These are phyloP conservation scores for Sphaerulina populicola DNA, from an alignment of 2,329 filamentous ascomycete species.

Conservation along the genomic window DNA sequence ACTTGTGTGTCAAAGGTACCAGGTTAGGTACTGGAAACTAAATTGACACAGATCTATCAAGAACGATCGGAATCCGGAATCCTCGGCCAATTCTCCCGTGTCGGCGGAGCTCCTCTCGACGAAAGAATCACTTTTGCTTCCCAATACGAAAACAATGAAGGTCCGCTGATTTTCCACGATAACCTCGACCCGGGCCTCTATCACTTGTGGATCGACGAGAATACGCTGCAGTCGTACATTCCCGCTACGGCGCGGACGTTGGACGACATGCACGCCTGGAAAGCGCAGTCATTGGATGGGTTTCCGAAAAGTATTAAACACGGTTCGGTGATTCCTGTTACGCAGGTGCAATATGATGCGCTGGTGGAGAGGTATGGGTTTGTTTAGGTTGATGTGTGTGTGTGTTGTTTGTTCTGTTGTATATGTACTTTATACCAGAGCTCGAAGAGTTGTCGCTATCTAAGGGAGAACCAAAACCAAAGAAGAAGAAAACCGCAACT, in stretches of 20 bases:
- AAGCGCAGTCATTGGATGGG: conserved; percentile 10
- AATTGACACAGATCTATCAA: conserved; percentile 11
- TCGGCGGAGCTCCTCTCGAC: conserved; percentile 8
- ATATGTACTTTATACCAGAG: too few species aligned
- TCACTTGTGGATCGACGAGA: conserved; percentile 20
- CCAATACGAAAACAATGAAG: conserved; percentile 17
- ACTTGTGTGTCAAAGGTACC: too few species aligned
- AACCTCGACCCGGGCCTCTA: conserved; percentile 17
- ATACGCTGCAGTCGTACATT: conserved; percentile 16
- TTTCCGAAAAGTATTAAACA: conserved; percentile 19
- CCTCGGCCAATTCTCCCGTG: conserved; percentile 14
- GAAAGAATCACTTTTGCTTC: conserved; percentile 15
- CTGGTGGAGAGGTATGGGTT: conserved; percentile 9
- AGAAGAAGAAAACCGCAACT: too few species aligned
- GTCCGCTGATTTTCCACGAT: conserved; percentile 16
- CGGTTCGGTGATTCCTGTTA: conserved; percentile 14
- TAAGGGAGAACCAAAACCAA: too few species aligned
- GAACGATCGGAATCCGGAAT: conserved; percentile 15
- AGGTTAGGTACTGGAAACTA: too few species aligned
- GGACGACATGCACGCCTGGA: conserved; percentile 17
- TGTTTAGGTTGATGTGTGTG: neutral
- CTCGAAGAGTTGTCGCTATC: too few species aligned
- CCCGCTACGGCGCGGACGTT: conserved; percentile 16
- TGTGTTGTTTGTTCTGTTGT: neutral
- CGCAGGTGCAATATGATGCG: conserved; percentile 15